phyloP scores from a whole-genome alignment of 2,329 filamentous ascomycete genomes.

The Aspergillus texensis region DNA sequence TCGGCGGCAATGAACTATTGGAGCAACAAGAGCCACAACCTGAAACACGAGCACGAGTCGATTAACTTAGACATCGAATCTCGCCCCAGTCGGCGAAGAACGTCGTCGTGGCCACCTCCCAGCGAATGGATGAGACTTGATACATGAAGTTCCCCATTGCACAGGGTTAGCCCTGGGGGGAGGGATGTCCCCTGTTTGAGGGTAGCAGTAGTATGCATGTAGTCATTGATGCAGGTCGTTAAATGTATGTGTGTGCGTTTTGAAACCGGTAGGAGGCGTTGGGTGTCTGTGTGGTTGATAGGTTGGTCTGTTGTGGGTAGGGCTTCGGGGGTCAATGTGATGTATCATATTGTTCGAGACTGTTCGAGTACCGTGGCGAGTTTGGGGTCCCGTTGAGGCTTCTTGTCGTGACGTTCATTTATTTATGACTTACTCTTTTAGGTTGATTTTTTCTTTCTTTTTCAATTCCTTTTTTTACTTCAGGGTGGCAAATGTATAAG shows the following conservation, averaged over 20 bases:
- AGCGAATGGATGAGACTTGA: neutral
- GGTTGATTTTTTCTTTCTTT: neutral
- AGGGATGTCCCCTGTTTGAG: neutral
- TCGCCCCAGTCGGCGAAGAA: neutral
- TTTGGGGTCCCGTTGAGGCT: neutral
- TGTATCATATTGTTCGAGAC: neutral
- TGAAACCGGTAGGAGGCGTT: slow-evolving; percentile 2
- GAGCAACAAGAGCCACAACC: neutral
- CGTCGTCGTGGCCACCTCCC: neutral
- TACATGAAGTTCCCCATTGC: neutral
- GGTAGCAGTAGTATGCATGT: neutral
- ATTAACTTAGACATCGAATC: neutral
- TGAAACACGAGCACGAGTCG: slow-evolving; percentile 6
- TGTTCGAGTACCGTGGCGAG: neutral
- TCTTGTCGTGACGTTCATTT: neutral
- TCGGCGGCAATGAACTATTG: neutral
- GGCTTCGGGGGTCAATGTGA: neutral
- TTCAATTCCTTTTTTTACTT: neutral
- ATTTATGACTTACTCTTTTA: neutral
- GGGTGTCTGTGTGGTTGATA: neutral
- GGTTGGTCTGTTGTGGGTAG: neutral
- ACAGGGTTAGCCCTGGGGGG: neutral
- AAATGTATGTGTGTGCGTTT: slow-evolving; percentile 1
- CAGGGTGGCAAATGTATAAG: neutral
- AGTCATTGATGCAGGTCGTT: neutral